phyloP scores from a whole-genome alignment of 192 early-diverging fungal genomes.

The Linnemannia exigua region DNA sequence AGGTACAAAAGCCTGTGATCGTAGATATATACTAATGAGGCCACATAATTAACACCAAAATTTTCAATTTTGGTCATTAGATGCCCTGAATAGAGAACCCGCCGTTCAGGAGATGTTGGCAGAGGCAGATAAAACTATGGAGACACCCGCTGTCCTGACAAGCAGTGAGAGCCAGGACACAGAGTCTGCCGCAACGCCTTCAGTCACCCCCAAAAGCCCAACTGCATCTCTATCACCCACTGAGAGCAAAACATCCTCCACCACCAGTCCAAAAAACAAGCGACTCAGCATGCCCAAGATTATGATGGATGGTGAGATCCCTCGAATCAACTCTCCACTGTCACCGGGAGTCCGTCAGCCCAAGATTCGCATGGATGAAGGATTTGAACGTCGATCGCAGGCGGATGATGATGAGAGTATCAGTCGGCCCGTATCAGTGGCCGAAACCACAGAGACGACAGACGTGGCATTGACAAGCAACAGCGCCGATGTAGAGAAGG shows the following conservation, averaged over 20 bases:
- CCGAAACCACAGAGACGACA: not conserved
- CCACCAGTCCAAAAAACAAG: constrained; percentile 4
- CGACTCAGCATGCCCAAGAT: constrained; percentile 35
- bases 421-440: not conserved
- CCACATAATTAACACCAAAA: not conserved
- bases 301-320: constrained; percentile 36
- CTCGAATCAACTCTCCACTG: not conserved
- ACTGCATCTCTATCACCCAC: not conserved
- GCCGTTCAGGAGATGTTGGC: constrained; percentile 45
- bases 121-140: not conserved
- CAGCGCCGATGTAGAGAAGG: not conserved
- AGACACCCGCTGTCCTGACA: not conserved
- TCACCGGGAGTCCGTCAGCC: not conserved
- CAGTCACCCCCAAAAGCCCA: not conserved
- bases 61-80: not conserved
- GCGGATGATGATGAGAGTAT: not conserved
- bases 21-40: not conserved
- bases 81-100: constrained; percentile 38
- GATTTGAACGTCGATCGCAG: constrained; percentile 19
- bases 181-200: not conserved
- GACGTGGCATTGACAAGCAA: not conserved
- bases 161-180: not conserved
- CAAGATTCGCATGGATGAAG: constrained; percentile 48
- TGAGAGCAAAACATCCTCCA: not conserved
- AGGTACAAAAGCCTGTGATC: not conserved